These are phyloP conservation scores for Aspergillus uvarum DNA, from an alignment of 2,329 filamentous ascomycete genomes.

Conservation along the genomic window DNA sequence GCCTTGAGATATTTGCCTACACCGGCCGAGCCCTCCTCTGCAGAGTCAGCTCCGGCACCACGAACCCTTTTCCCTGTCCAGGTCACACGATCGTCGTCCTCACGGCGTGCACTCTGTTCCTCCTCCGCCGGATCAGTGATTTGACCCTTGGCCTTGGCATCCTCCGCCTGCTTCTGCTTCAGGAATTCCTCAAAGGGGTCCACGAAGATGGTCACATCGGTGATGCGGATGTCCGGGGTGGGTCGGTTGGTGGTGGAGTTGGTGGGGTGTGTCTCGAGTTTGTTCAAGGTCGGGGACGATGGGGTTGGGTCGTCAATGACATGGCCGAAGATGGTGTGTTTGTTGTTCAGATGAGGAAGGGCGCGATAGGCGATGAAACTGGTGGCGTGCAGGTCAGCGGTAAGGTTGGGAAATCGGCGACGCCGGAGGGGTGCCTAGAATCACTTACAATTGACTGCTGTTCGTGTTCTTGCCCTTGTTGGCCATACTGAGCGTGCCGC, in stretches of 20 bases:
- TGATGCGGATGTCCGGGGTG: slow-evolving; percentile 73
- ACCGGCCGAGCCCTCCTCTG: slow-evolving; percentile 52
- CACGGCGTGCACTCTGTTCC: slow-evolving; percentile 34
- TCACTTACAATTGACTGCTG: slow-evolving; percentile 72
- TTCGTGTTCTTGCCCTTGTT: slow-evolving; percentile 99
- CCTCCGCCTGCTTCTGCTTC: slow-evolving; percentile 67
- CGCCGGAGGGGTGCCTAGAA: no score
- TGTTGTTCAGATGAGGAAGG: slow-evolving; percentile 81
- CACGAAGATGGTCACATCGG: slow-evolving; percentile 80
- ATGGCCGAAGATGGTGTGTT: slow-evolving; percentile 94
- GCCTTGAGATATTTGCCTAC: slow-evolving; percentile 82
- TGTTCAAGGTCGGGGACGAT: slow-evolving; percentile 56
- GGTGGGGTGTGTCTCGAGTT: slow-evolving; percentile 74
- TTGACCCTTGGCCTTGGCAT: slow-evolving; percentile 51
- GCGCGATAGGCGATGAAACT: slow-evolving; percentile 85
- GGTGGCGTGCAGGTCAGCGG: not conserved
- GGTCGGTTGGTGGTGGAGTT: slow-evolving; percentile 74
- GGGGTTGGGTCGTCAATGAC: slow-evolving; percentile 66
- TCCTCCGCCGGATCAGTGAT: slow-evolving; percentile 22
- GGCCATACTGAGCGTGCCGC: slow-evolving; percentile 88
- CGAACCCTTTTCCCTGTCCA: slow-evolving; percentile 95
- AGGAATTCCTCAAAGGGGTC: slow-evolving; percentile 95
- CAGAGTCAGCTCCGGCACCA: slow-evolving; percentile 62
- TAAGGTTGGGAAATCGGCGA: not conserved
- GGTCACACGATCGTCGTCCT: slow-evolving; percentile 83